Evolutionary conservation across 2,329 filamentous ascomycete genomes (phyloP), one percentile per base, ranked within the genome.

Genomic region (Exophiala mesophila): DNA sequence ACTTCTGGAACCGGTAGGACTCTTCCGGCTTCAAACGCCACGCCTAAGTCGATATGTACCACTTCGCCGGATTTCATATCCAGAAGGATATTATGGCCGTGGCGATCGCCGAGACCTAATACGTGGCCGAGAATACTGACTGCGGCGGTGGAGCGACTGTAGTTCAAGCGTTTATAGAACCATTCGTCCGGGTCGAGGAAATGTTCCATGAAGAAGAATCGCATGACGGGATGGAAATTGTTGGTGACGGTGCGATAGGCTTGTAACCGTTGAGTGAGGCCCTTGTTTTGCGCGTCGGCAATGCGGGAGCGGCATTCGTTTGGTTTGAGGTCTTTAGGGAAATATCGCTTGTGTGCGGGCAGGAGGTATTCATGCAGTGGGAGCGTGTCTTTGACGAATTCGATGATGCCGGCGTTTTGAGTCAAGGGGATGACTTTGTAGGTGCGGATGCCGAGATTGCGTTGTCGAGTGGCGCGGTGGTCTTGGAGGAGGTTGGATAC

Each of bases 381-480:
- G 37, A 94, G 82, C 0, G 92, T 97, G 64, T 97, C 84, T 7
- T 85, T 82, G 2, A 98, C 94, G 58, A 98, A 99, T 61, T 99
- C 92, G 58, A 99, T 97, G 38, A 98, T 79, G 2, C 94, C 94
- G 2, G 89, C 85, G 24, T 80, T 79, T 1, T 85, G 77, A 1
- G 87, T 94, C 30, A 98, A 71, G 0, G 92, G 92, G 2, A 98
- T 72, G 5, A 99, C 92, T 65, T 96, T 96, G 74, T 99, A 99
- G 0, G 92, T 97, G 44, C 94, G 77, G 58, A 99, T 94, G 6
- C 84, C 86, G 8, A 99, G 73, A 51, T 86, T 86, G 4, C 92
- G 83, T 59, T 95, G 88, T 28, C 88, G 83, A 2, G 92, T 96
- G 9, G 82, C 77, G 41, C 87, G 82, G 62, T 97, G 88, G 36